Evolutionary conservation across 805 yeast species (phyloP).

Genomic region (Osmozyma mogii): DNA sequence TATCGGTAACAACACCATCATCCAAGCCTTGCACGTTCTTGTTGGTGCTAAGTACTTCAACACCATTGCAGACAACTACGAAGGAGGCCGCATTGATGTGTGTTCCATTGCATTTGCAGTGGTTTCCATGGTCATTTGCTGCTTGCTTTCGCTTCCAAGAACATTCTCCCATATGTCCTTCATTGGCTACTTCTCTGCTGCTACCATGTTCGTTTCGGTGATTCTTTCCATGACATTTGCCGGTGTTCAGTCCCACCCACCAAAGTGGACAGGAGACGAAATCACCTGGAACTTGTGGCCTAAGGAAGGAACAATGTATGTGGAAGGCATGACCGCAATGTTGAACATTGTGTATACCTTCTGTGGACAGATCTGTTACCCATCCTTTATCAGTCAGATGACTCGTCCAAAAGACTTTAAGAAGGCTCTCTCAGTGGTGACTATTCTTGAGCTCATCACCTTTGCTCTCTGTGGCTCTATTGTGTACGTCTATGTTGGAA

Average conservation of each 20-base stretch:
- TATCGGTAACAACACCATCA: conserved; percentile 46
- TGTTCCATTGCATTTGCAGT: conserved; percentile 49
- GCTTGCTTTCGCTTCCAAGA: conserved; percentile 46
- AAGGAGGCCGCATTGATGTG: conserved; percentile 13
- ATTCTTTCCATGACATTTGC: conserved; percentile 45
- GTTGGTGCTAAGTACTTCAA: conserved; percentile 55
- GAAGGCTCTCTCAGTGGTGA: conserved; percentile 47
- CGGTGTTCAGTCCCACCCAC: conserved; percentile 44
- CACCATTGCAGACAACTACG: conserved; percentile 40
- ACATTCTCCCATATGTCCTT: conserved; percentile 46
- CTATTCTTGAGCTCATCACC: conserved; percentile 40
- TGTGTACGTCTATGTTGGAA: conserved; percentile 51
- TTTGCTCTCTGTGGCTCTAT: conserved; percentile 51
- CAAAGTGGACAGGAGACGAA: conserved; percentile 30
- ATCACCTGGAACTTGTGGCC: conserved; percentile 39
- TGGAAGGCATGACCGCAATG: conserved; percentile 46
- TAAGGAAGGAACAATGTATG: conserved; percentile 43
- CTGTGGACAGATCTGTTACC: conserved; percentile 59
- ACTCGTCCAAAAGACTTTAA: conserved; percentile 47
- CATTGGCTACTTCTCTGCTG: conserved; percentile 47
- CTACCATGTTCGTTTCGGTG: conserved; percentile 51
- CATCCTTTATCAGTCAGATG: conserved; percentile 57
- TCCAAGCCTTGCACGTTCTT: conserved; percentile 51
- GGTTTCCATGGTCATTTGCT: conserved; percentile 41
- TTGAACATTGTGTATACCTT: conserved; percentile 55